Base-by-base conservation (phyloP, 345 rosid genomes). In the Camelina hispida region DNA sequence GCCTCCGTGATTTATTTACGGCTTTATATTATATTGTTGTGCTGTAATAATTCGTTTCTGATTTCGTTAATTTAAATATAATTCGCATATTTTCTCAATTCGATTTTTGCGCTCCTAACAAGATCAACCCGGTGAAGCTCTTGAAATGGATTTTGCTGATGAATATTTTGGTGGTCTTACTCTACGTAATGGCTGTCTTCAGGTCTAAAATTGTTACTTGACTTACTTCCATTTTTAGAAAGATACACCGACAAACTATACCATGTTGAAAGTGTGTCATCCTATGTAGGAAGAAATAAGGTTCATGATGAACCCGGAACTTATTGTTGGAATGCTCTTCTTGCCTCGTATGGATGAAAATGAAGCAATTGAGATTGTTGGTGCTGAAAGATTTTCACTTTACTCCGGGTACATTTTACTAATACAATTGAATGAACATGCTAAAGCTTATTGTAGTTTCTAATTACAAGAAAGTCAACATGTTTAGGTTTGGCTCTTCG, bases 101-200 rank as follows among this genome's bases (percentile, higher is more conserved):
- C n/a, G n/a, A n/a, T n/a, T n/a, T n/a, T n/a, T n/a, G n/a, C n/a
- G n/a, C n/a, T n/a, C n/a, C n/a, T n/a, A n/a, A n/a, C n/a, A n/a
- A n/a, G n/a, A 94, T 71, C 90, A 91, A 32, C 61, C 83, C 1
- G 68, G 51, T 32, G 87, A 72, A 48, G 84, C 91, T 68, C 88
- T 91, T 68, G 91, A 84, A 76, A 95, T 90, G 65, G 98, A 94
- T 84, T 90, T 94, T 84, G 95, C 98, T 54, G 90, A 91, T 79
- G 81, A 80, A 68, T 87, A 84, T 80, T 81, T 94, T 62, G 97
- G 98, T 38, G 98, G 98, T 28, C 92, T 93, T 73, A 88, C 97
- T 60, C 88, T 94, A 55, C 50, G 48, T 61, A 72, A 86, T 72
- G 98, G 90, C 25, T 86, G 92, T 71, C 83, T 90, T 42, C 98